Base-by-base conservation (phyloP, 495 filamentous ascomycete genomes). In the Durotheca rogersii region DNA sequence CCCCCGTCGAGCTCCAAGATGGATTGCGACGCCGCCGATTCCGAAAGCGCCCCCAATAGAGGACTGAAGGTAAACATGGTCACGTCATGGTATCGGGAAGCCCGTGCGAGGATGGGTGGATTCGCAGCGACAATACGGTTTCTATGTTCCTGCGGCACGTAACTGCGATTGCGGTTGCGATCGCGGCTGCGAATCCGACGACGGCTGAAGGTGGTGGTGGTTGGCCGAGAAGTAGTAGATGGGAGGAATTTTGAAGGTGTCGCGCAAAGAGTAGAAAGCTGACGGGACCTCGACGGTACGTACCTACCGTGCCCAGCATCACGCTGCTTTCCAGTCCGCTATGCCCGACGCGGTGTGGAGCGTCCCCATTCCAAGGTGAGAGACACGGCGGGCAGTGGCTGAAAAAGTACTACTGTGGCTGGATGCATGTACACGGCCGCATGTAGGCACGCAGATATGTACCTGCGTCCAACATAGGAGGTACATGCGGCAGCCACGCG, bases 21-120 rank as follows among this genome's bases (percentile, higher is more conserved):
- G 9, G 94, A 97, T 67, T 96, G 92, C 47, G 89, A 93, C 27
- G 94, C 93, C 31, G 81, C 76, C 6, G 89, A 94, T 35, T 83
- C 79, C 5, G 88, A 91, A 57, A 91, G 90, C 12, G 92, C 94
- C 57, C 93, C 94, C 32, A 93, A 85, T 35, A 99, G 72, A 12
- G 94, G 84, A 52, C 86, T 94, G 71, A 97, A 96, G 50, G 83
- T 95, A 73, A 99, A 95, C 93, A 99, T 99, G 35, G 53, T 63
- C 63, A 47, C 60, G 43, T 63, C 53, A 52, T 63, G 31, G 31
- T 56, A 36, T 23, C 47, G 47, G 18, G 19, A 25, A 41, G 14
- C 15, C 12, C 23, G 17, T 11, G 29, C 38, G 34, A 23, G 10
- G 20, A n/a, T n/a, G n/a, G n/a, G n/a, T n/a, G n/a, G n/a, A n/a